Percentiles rank a stretch among this genome's conserved stretches.
Conservation (phyloP, 129 eudicot species). For the Gnaphalium uliginosum region DNA sequence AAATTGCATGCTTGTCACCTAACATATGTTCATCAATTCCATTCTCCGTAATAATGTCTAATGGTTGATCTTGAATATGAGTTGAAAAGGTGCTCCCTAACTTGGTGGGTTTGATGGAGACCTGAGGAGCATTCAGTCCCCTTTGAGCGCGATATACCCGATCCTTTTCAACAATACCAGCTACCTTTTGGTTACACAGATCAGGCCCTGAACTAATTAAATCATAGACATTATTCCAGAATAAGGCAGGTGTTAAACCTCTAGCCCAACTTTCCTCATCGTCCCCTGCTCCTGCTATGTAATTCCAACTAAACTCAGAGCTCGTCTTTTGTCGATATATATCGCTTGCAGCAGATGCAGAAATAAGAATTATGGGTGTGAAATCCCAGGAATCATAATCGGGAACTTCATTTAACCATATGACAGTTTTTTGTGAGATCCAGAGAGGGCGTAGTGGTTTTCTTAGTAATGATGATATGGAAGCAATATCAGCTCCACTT, state of each 20-base stretch:
- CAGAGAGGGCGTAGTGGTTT: conserved; percentile 90
- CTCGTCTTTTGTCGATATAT: conserved; percentile 53
- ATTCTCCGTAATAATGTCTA: conserved; percentile 19
- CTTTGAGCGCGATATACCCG: conserved; percentile 77
- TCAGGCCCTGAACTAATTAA: conserved; percentile 76
- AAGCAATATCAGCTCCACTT: conserved; percentile 86
- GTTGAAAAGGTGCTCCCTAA: conserved; percentile 19
- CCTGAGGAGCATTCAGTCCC: conserved; percentile 80
- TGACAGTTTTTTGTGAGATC: conserved; percentile 91
- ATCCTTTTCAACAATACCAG: conserved; percentile 81
- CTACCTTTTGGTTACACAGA: conserved; percentile 79
- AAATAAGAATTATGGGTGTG: conserved; percentile 90
- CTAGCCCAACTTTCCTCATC: conserved; percentile 99
- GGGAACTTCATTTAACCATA: conserved; percentile 97
- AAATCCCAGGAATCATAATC: conserved; percentile 87
- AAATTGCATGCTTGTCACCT: conserved; percentile 35
- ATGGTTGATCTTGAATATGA: conserved; percentile 29
- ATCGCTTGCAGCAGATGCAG: conserved; percentile 69
- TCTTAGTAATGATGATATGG: conserved; percentile 52
- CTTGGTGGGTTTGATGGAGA: conserved; percentile 51
- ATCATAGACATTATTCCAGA: conserved; percentile 83
- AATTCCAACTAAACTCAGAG: conserved; percentile 92
- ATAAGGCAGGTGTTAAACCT: conserved; percentile 72
- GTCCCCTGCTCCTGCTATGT: conserved; percentile 95
- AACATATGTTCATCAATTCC: conserved; percentile 26